Percentiles rank a stretch among this genome's conserved stretches.
Evolutionary conservation across 495 filamentous ascomycete species (phyloP).

Genomic region (Daldinia loculata): DNA sequence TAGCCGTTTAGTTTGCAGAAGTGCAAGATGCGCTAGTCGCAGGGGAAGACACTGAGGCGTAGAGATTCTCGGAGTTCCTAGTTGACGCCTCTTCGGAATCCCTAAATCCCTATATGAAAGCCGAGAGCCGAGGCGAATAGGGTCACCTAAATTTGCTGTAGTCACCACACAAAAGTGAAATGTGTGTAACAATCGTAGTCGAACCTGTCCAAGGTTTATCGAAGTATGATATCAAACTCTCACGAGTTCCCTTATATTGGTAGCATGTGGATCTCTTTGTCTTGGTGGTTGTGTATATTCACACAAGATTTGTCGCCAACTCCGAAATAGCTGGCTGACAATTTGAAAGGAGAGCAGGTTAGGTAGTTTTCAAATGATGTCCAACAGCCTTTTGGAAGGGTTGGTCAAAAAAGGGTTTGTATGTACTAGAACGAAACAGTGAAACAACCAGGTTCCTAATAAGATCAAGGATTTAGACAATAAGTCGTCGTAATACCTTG

Average conservation of each 20-base stretch:
- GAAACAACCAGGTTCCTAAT: slow-evolving; percentile 44
- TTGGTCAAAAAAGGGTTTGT: slow-evolving; percentile 21
- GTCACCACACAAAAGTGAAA: slow-evolving; percentile 31
- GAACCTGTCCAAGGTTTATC: slow-evolving; percentile 31
- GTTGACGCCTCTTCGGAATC: slow-evolving; percentile 24
- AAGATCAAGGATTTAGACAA: slow-evolving; percentile 35
- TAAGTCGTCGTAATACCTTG: slow-evolving; percentile 13
- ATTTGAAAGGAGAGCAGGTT: slow-evolving; percentile 13
- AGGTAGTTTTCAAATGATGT: slow-evolving; percentile 19
- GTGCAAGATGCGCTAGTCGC: background rate
- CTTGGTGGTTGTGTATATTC: slow-evolving; percentile 16
- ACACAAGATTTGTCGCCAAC: slow-evolving; percentile 12
- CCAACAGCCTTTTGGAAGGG: slow-evolving; percentile 14
- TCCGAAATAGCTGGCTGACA: slow-evolving; percentile 4
- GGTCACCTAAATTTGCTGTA: slow-evolving; percentile 28
- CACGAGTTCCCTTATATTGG: slow-evolving; percentile 31
- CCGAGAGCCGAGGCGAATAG: slow-evolving; percentile 11
- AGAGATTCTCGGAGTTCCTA: slow-evolving; percentile 23
- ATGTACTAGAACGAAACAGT: slow-evolving; percentile 41
- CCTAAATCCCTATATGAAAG: slow-evolving; percentile 31
- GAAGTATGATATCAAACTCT: slow-evolving; percentile 35
- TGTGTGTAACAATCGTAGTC: slow-evolving; percentile 27
- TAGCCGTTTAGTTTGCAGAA: slow-evolving; percentile 2
- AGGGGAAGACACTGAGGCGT: slow-evolving; percentile 1
- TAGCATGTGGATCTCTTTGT: slow-evolving; percentile 22